Evolutionary conservation across 1,284 basidiomycete genomes (phyloP).

Genomic region (Mrakiaceae sp.): DNA sequence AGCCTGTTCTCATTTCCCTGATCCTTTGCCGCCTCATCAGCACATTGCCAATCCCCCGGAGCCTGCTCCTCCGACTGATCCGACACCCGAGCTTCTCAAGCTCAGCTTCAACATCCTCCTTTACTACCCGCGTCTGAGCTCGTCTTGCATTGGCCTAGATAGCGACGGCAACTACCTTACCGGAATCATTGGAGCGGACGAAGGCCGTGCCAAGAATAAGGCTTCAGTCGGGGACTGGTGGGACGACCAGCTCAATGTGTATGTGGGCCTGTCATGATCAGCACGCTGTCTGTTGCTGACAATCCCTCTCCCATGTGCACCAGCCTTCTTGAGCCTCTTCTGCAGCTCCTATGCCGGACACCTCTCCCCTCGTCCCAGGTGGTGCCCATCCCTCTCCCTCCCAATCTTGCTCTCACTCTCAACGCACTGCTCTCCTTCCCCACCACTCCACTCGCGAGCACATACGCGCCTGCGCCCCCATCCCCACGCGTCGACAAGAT

Average conservation of each 20-base stretch:
- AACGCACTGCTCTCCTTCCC: slow-evolving; percentile 30
- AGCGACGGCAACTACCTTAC: not conserved
- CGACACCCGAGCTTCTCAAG: slow-evolving; percentile 30
- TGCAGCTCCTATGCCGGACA: slow-evolving; percentile 24
- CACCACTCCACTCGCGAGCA: slow-evolving; percentile 21
- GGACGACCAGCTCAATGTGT: slow-evolving; percentile 27
- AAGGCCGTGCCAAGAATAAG: not conserved
- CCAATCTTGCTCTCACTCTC: slow-evolving; percentile 8
- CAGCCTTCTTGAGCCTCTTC: slow-evolving; percentile 23
- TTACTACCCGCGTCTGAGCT: slow-evolving; percentile 23
- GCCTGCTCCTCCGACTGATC: slow-evolving; percentile 3
- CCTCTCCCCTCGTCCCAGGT: slow-evolving; percentile 15
- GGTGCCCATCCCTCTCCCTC: slow-evolving; percentile 23
- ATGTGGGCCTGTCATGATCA: slow-evolving; percentile 10
- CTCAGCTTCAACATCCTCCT: slow-evolving; percentile 29
- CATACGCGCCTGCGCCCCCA: slow-evolving; percentile 26
- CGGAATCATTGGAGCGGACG: slow-evolving; percentile 1
- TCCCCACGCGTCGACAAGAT: slow-evolving; percentile 4
- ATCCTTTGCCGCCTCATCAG: not conserved
- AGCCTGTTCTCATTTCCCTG: no score
- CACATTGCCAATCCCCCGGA: not conserved
- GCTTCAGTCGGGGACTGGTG: slow-evolving; percentile 21
- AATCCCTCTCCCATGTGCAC: not conserved
- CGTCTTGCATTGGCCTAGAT: not conserved
- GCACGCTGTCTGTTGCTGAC: no score